Evolutionary conservation across 2,329 filamentous ascomycete species (phyloP).

Genomic region (Pseudogymnoascus pannorum): DNA sequence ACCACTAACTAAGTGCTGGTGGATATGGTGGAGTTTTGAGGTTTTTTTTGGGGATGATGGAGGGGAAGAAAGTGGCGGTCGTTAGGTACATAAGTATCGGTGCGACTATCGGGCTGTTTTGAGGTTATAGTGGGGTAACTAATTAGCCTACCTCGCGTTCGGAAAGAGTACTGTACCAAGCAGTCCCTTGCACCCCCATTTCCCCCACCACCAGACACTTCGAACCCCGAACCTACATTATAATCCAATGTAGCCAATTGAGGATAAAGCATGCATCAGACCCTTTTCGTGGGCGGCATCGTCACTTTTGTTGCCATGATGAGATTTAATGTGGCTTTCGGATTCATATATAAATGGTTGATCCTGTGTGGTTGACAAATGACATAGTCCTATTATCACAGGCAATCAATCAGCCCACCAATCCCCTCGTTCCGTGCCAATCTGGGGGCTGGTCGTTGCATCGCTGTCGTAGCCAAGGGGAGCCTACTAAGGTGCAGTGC

Average conservation of each 20-base stretch:
- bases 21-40: neutral
- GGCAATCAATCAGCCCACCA: conserved; percentile 1
- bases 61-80: conserved; percentile 10
- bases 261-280: neutral
- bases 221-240: conserved; percentile 1
- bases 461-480: no score
- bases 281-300: neutral
- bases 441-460: neutral
- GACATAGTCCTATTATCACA: conserved; percentile 8
- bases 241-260: neutral
- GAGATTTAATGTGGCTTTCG: neutral
- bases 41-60: conserved; percentile 9
- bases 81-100: conserved; percentile 6
- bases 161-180: neutral
- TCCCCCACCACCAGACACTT: conserved; percentile 1
- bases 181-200: neutral
- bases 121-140: conserved; percentile 8
- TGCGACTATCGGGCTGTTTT: conserved; percentile 9
- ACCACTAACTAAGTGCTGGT: neutral
- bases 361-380: neutral
- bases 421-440: neutral
- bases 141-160: conserved; percentile 8
- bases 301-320: neutral
- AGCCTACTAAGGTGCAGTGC: no score
- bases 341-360: conserved; percentile 1